Conservation (phyloP, 139 green algal genomes). For the Gonium pectorale region DNA sequence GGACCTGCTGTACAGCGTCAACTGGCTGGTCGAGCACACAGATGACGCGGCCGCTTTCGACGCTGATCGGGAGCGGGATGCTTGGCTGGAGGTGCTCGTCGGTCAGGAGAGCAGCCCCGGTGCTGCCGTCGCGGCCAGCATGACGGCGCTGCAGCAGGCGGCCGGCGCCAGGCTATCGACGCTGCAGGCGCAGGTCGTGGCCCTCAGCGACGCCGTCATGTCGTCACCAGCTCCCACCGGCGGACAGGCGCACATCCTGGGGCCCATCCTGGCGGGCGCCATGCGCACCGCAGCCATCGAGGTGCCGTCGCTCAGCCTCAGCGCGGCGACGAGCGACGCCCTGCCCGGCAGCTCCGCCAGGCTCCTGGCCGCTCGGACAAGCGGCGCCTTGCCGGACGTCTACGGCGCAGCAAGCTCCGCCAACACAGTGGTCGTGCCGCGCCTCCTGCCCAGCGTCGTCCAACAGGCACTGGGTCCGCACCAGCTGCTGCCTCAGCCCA, state of each 20-base stretch:
- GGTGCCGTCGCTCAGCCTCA: background rate
- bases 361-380: too few species aligned
- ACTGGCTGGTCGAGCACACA: slow-evolving; percentile 45
- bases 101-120: too few species aligned
- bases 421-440: background rate
- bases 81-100: too few species aligned
- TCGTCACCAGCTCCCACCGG: background rate
- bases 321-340: background rate
- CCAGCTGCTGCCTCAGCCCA: slow-evolving; percentile 54
- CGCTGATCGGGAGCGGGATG: too few species aligned
- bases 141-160: slow-evolving; percentile 28
- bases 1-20: slow-evolving; percentile 39
- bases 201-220: too few species aligned
- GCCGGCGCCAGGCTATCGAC: background rate
- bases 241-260: background rate
- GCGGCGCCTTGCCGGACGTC: slow-evolving; percentile 34
- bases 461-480: slow-evolving; percentile 1
- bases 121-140: background rate
- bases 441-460: background rate
- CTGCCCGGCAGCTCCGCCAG: background rate
- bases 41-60: background rate
- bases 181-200: background rate
- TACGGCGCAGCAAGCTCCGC: background rate
- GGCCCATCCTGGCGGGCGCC: background rate
- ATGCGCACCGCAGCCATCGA: slow-evolving; percentile 10